Conservation (phyloP, 2,329 filamentous ascomycete genomes). For the Metarhizium brunneum region DNA sequence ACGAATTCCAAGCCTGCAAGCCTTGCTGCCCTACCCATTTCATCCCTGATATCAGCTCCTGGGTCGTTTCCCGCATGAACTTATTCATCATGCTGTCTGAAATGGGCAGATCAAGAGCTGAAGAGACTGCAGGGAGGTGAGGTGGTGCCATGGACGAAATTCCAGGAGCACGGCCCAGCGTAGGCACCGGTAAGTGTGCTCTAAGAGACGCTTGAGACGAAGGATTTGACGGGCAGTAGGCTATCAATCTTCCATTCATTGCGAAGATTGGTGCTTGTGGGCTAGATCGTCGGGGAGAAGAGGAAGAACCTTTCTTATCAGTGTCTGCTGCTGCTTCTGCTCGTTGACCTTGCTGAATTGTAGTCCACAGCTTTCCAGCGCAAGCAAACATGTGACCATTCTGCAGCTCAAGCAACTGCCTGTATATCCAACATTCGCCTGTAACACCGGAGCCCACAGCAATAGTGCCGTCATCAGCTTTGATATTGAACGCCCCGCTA, state of each 20-base stretch:
- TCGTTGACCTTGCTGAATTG: conserved; percentile 54
- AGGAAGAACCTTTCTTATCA: conserved; percentile 27
- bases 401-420: conserved; percentile 34
- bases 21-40: conserved; percentile 72
- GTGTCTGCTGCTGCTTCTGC: conserved; percentile 38
- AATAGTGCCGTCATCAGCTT: conserved; percentile 62
- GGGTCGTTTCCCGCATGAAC: conserved; percentile 69
- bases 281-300: conserved; percentile 28
- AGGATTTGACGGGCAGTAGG: conserved; percentile 64
- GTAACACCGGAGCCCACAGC: conserved; percentile 71
- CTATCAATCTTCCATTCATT: conserved; percentile 65
- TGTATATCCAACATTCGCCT: conserved; percentile 78
- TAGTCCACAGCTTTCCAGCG: conserved; percentile 87
- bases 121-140: conserved; percentile 56
- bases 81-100: conserved; percentile 65
- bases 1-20: conserved; percentile 68
- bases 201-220: conserved; percentile 62
- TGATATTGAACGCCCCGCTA: conserved; percentile 63
- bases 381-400: conserved; percentile 49
- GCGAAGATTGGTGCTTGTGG: conserved; percentile 57
- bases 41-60: conserved; percentile 65
- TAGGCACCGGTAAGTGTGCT: conserved; percentile 51
- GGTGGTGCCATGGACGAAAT: conserved; percentile 55
- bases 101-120: conserved; percentile 63
- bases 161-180: conserved; percentile 46